Conservation (phyloP, 371 early-diverging fungal species). For the Mucor plumbeus region DNA sequence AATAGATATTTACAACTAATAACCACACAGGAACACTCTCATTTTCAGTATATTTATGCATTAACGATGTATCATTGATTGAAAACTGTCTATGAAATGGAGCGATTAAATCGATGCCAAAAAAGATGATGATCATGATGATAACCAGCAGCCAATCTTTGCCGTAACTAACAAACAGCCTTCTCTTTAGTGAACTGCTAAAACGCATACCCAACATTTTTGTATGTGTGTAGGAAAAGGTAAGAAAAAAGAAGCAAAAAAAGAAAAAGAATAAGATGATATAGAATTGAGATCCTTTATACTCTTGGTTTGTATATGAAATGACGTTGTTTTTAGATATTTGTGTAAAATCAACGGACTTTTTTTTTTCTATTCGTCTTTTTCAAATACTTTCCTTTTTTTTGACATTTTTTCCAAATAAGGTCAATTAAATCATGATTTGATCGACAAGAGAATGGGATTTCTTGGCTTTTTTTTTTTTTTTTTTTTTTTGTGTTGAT, state of each 20-base stretch:
- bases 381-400: not conserved
- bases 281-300: not conserved
- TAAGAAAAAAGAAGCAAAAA: not conserved
- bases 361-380: not conserved
- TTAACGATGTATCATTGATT: constrained; percentile 68
- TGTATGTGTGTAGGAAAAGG: not conserved
- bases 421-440: not conserved
- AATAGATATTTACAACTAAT: constrained; percentile 43
- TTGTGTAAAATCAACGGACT: not conserved
- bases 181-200: constrained; percentile 33
- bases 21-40: constrained; percentile 68
- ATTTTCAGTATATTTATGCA: constrained; percentile 64
- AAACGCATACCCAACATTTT: not conserved
- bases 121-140: constrained; percentile 64
- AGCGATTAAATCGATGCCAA: constrained; percentile 60
- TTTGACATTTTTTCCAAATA: not conserved
- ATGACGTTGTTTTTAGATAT: not conserved
- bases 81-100: constrained; percentile 79
- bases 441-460: not conserved
- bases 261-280: not conserved
- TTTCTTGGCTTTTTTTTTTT: not conserved
- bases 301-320: not conserved
- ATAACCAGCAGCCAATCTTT: constrained; percentile 71
- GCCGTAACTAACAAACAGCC: constrained; percentile 61
- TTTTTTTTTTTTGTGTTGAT: no score